These are phyloP conservation scores for Amanita molliuscula DNA, from an alignment of 768 basidiomycete genomes.

Conservation along the genomic window DNA sequence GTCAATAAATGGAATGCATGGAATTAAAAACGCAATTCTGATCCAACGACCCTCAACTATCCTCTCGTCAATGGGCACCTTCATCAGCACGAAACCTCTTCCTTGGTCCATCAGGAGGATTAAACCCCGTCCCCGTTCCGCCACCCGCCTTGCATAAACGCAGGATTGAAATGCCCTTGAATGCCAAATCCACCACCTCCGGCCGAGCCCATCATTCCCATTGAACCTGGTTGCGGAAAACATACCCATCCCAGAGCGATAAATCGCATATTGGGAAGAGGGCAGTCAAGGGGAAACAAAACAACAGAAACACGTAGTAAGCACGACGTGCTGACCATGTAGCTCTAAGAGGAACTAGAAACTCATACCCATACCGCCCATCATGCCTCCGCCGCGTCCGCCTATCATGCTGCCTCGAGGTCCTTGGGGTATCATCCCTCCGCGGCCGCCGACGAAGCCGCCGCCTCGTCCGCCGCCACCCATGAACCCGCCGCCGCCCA, in stretches of 20 bases:
- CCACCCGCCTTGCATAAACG: constrained; percentile 48
- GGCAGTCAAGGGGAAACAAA: constrained; percentile 1
- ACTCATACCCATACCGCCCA: constrained; percentile 58
- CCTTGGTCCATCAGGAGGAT: constrained; percentile 36
- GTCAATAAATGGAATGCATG: background rate
- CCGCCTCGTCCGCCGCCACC: constrained; percentile 21
- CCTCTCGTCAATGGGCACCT: constrained; percentile 12
- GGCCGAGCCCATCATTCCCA: constrained; percentile 36
- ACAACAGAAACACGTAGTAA: constrained; percentile 21
- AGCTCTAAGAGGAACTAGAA: constrained; percentile 26
- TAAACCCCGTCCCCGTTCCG: constrained; percentile 12
- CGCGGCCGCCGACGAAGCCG: constrained; percentile 26
- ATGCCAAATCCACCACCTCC: constrained; percentile 31
- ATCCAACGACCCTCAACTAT: background rate
- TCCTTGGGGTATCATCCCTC: constrained; percentile 35
- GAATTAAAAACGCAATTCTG: background rate
- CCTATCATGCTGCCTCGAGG: constrained; percentile 48
- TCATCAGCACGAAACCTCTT: constrained; percentile 50
- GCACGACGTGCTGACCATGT: constrained; percentile 25
- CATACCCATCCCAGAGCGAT: constrained; percentile 10
- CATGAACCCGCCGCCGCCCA: constrained; percentile 21
- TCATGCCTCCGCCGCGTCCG: constrained; percentile 42
- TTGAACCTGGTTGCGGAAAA: constrained; percentile 14
- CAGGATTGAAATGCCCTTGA: constrained; percentile 66
- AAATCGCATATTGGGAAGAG: constrained; percentile 1